Evolutionary conservation across 345 rosid species (phyloP), one percentile per base, ranked within the genome.

Genomic region (Eucalyptus tenuipes): DNA sequence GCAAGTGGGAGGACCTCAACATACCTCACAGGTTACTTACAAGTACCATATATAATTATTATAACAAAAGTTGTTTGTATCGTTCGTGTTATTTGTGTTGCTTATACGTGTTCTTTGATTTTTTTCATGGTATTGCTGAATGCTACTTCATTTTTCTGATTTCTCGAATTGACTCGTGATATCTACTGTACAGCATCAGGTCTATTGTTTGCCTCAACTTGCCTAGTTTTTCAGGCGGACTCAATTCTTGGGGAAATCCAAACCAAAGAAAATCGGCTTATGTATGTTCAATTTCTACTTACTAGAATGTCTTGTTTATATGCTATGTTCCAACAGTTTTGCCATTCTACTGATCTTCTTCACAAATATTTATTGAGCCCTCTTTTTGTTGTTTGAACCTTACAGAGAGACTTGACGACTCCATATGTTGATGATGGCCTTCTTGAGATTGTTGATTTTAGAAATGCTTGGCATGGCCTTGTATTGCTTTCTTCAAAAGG

Each of bases 141-240:
- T 81, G 27, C 48, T 27, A 44, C 49, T 10, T 81, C 85, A 40
- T 37, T n/a, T 66, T n/a, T 81, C 87, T 89, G 66, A 55, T 89
- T 57, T 64, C 13, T 45, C 68, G 52, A 44, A 17, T 85, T 55
- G 86, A 89, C 37, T 22, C 68, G 29, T 75, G 79, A n/a, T 86
- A 75, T 89, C 88, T 88, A 75, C 25, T 49, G 2, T 91, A 71
- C 95, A 95, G 97, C 90, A 93, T 94, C 85, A 93, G 95, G 89
- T 95, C 96, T 40, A 94, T 95, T 31, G 94, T 95, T 47, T 94
- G 96, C 94, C 96, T 95, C 85, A 95, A 95, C 89, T 91, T 94
- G 94, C 97, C 96, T 57, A 95, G 97, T 88, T 95, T 95, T 89
- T 94, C 97, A 31, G 97, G 97, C 53, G 97, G 97, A 85, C 94